Percentiles rank a stretch among this genome's conserved stretches.
phyloP scores from a whole-genome alignment of 2,329 filamentous ascomycete species.

The Penicillium brevicompactum region DNA sequence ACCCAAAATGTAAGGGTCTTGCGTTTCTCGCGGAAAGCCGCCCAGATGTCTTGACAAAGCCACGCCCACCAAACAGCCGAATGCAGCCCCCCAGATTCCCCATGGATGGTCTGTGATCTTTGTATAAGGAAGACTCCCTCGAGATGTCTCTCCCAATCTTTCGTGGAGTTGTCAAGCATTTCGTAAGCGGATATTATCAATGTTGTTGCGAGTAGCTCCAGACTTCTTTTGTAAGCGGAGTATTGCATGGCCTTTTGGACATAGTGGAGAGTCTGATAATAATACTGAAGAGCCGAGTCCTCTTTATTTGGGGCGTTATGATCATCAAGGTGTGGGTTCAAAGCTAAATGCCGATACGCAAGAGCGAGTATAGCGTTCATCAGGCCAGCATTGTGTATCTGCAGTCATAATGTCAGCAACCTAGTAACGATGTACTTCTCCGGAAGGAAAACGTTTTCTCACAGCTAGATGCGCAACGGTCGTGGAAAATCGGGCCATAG shows the following conservation, averaged over 20 bases:
- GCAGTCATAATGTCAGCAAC: neutral
- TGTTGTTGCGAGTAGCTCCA: conserved; percentile 32
- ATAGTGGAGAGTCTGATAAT: conserved; percentile 31
- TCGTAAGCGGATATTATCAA: conserved; percentile 30
- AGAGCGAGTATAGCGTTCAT: conserved; percentile 33
- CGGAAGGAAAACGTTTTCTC: neutral
- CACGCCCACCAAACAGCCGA: conserved; percentile 35
- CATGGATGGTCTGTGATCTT: conserved; percentile 31
- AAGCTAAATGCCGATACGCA: conserved; percentile 24
- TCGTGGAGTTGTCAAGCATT: conserved; percentile 33
- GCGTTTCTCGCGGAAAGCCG: conserved; percentile 32
- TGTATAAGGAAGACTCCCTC: conserved; percentile 33
- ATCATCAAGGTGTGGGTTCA: conserved; percentile 16
- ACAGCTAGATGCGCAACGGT: conserved; percentile 20
- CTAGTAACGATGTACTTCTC: neutral
- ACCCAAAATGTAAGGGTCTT: conserved; percentile 28
- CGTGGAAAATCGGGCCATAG: conserved; percentile 24
- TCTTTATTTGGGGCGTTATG: conserved; percentile 1
- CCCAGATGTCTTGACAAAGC: conserved; percentile 35
- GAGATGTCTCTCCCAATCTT: conserved; percentile 32
- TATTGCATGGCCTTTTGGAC: conserved; percentile 32
- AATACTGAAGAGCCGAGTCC: conserved; percentile 27
- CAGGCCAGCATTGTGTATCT: conserved; percentile 27
- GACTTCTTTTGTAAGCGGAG: conserved; percentile 24
- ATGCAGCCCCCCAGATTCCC: conserved; percentile 28